Percentiles rank a stretch among this genome's conserved stretches.
Conservation (phyloP, 2,329 filamentous ascomycete species). For the Fusarium anthophilum region DNA sequence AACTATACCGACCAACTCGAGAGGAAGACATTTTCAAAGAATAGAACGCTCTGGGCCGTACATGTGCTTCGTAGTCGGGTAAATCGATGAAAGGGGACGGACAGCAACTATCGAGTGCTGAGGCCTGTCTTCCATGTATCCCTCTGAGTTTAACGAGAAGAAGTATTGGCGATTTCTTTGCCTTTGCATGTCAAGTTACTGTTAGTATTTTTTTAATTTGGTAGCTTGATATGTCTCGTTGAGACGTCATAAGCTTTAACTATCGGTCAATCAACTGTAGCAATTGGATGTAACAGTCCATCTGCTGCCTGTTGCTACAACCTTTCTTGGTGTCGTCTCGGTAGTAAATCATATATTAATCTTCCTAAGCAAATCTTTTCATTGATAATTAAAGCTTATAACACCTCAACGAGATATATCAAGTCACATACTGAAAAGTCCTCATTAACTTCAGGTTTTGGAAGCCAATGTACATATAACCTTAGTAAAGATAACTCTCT, state of each 20-base stretch:
- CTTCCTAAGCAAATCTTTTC: too few relatives aligned
- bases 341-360: too few relatives aligned
- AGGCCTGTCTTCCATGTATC: not conserved
- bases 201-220: not conserved
- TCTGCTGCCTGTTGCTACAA: not conserved
- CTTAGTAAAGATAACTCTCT: not conserved
- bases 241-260: not conserved
- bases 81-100: not conserved
- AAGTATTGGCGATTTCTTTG: not conserved
- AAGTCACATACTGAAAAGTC: not conserved
- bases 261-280: not conserved
- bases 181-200: not conserved
- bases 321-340: not conserved
- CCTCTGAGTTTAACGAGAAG: not conserved
- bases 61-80: not conserved
- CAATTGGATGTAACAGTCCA: not conserved
- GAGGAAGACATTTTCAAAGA: not conserved
- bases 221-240: not conserved
- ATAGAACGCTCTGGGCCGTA: not conserved
- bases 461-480: not conserved
- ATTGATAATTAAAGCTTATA: not conserved
- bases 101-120: not conserved
- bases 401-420: not conserved
- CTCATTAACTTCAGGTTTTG: not conserved
- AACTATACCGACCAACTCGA: not conserved